Conservation (phyloP, 129 eudicot species). For the Gnaphalium uliginosum region DNA sequence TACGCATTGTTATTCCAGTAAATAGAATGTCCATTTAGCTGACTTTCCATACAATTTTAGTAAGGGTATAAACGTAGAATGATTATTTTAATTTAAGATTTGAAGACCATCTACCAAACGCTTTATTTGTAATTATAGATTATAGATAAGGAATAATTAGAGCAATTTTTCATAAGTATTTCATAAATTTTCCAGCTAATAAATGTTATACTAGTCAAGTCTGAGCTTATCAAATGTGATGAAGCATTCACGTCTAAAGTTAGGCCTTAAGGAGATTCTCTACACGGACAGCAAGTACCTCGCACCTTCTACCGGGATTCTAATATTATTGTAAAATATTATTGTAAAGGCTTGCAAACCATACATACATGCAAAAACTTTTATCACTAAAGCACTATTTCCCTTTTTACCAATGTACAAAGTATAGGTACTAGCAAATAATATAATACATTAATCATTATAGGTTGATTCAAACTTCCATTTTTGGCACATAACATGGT, state of each 20-base stretch:
- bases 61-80: too few species aligned
- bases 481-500: conserved; percentile 6
- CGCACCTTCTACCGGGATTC: neutral
- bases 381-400: conserved; percentile 7
- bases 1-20: neutral
- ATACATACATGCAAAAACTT: conserved; percentile 15
- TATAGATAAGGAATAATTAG: too few species aligned
- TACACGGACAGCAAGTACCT: neutral
- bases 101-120: too few species aligned
- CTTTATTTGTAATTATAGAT: too few species aligned
- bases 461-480: neutral
- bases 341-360: neutral
- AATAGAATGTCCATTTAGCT: neutral
- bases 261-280: conserved; percentile 6
- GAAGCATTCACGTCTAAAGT: neutral
- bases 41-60: too few species aligned
- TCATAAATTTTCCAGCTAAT: conserved; percentile 11
- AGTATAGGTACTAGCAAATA: neutral
- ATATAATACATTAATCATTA: neutral
- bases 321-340: neutral
- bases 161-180: too few species aligned
- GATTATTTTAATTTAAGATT: too few species aligned
- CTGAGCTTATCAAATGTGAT: neutral
- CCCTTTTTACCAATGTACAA: conserved; percentile 5
- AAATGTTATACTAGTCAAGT: neutral